Evolutionary conservation across 108 stramenopile species (phyloP).

Genomic region (Chaetoceros tenuissimus): DNA sequence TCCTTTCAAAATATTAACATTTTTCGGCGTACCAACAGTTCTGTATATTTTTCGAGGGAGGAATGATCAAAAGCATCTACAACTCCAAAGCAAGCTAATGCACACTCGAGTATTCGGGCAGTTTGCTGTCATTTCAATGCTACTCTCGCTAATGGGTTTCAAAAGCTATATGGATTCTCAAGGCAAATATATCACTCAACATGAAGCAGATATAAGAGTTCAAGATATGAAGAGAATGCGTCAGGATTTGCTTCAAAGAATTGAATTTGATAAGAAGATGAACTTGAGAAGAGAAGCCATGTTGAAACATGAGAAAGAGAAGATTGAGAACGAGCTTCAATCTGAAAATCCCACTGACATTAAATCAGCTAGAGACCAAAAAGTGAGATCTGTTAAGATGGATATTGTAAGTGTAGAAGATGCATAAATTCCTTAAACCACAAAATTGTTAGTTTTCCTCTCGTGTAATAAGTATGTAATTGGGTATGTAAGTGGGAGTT

Average conservation of each 20-base stretch:
- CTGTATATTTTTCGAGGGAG: constrained; percentile 61
- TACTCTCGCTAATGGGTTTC: constrained; percentile 70
- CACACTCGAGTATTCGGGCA: constrained; percentile 86
- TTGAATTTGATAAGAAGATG: constrained; percentile 32
- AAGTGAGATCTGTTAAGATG: too few species aligned
- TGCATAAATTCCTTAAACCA: too few species aligned
- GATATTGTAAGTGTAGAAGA: too few species aligned
- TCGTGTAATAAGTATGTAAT: too few species aligned
- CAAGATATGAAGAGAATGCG: constrained; percentile 58
- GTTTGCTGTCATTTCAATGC: constrained; percentile 61
- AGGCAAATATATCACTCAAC: constrained; percentile 66
- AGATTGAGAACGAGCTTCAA: too few species aligned
- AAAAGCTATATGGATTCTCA: constrained; percentile 74
- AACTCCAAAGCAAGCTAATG: constrained; percentile 54
- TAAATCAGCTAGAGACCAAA: too few species aligned
- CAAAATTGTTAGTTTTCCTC: too few species aligned
- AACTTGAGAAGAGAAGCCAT: not conserved
- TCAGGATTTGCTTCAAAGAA: constrained; percentile 31
- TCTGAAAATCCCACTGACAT: too few species aligned
- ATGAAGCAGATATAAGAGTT: constrained; percentile 50
- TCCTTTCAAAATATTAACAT: constrained; percentile 65
- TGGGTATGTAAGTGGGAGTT: too few species aligned
- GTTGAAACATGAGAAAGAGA: not conserved
- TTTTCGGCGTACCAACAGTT: constrained; percentile 56
- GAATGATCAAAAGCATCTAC: constrained; percentile 54